Conservation (phyloP, 805 yeast species). For the Hanseniaspora clermontiae region DNA sequence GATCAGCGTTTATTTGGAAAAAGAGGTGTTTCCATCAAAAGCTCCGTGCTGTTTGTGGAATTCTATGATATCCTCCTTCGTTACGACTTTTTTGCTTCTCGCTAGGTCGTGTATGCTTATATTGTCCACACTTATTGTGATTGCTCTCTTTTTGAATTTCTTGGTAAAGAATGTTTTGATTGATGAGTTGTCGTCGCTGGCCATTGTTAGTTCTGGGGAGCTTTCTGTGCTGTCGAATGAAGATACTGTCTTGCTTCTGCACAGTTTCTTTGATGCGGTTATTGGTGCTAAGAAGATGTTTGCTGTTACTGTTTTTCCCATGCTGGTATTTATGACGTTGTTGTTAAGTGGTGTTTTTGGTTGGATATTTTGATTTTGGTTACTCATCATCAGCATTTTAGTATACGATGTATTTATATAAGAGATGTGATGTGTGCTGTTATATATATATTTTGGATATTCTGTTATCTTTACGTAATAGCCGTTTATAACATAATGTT, state of each 20-base stretch:
- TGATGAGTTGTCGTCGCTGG: background rate
- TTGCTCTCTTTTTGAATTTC: background rate
- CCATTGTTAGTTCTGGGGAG: background rate
- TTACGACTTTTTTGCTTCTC: conserved; percentile 3
- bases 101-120: background rate
- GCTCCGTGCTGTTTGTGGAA: conserved; percentile 2
- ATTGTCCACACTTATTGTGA: background rate
- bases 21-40: no score
- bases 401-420: background rate
- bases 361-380: background rate
- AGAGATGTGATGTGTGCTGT: no score
- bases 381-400: background rate
- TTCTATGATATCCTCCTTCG: conserved; percentile 8
- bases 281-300: background rate
- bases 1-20: no score
- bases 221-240: background rate
- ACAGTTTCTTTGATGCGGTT: background rate
- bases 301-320: background rate
- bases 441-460: no score
- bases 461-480: no score
- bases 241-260: background rate
- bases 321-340: background rate
- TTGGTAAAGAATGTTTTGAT: background rate
- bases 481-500: no score
- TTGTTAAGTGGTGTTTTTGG: background rate